Evolutionary conservation across 495 filamentous ascomycete species (phyloP), one percentile per base, ranked within the genome.

Genomic region (Bryoglossum gracile): DNA sequence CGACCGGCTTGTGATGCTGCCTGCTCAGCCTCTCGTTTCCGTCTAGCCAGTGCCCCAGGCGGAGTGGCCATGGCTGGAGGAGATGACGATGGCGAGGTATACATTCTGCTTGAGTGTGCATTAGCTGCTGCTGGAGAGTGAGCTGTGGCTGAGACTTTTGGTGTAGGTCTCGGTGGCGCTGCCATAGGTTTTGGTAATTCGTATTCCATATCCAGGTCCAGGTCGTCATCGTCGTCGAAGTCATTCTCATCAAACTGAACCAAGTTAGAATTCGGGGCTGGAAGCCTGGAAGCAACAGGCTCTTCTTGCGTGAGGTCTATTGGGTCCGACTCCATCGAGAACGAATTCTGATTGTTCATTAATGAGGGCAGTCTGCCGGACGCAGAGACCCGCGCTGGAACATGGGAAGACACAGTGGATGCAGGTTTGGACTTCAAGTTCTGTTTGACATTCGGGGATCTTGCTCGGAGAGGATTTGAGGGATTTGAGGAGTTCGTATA

Each of bases 171-270:
- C 16, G 69, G 61, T 25, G 61, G 53, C 11, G 57, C 50, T 40
- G 50, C 42, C 50, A 62, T 34, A 14, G 76, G 64, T 8, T 74
- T 56, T 14, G 74, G 63, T 8, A 64, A 58, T 0, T 75, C 72
- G 32, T 73, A 71, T 13, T 69, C 60, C 46, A 76, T 75, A 48
- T 86, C 79, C 13, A 84, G 58, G 37, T 86, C 77, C 8, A 86
- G 63, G 24, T 83, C 76, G 2, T 73, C 65, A 50, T 87, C 82
- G 50, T 83, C 78, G 54, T 82, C 81, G 57, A 87, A 85, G 51
- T 87, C 84, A 43, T 80, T 72, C 41, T 82, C 78, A 43, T 71
- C 70, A 53, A 79, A 74, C 47, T 71, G 71, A 11, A 81, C 69
- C 32, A 46, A 16, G 21, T 54, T 25, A 8, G 46, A 26, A 5